A percentile compares a stretch with the other conserved stretches of the same genome.
These are phyloP conservation scores for Halophytophthora polymorphica DNA, from an alignment of 352 stramenopile species.

Conservation along the genomic window DNA sequence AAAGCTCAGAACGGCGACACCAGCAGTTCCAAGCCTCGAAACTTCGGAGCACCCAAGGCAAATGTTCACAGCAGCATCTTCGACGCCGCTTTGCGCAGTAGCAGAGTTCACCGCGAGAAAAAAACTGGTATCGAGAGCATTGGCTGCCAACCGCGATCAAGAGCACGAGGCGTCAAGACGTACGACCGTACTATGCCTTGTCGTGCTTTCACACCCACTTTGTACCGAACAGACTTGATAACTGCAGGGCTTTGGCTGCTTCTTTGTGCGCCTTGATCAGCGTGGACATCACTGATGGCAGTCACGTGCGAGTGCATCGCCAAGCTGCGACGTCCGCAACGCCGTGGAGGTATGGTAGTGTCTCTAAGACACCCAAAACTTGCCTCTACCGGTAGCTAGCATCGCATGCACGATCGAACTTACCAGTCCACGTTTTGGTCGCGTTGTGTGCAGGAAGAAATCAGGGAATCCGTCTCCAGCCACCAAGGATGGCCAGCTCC, in stretches of 20 bases:
- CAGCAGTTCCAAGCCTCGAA: conserved; percentile 1
- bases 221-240: neutral
- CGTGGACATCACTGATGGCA: conserved; percentile 35
- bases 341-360: conserved; percentile 43
- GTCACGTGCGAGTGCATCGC: conserved; percentile 34
- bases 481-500: neutral
- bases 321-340: conserved; percentile 34
- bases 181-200: conserved; percentile 16
- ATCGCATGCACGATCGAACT: no score
- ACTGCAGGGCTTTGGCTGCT: conserved; percentile 1
- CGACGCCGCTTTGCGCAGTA: conserved; percentile 9
- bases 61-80: conserved; percentile 10
- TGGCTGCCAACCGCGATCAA: neutral
- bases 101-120: conserved; percentile 8
- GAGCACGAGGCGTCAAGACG: conserved; percentile 6
- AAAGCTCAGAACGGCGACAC: conserved; percentile 12
- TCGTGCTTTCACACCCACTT: neutral
- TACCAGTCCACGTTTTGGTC: no score
- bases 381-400: no score
- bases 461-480: neutral
- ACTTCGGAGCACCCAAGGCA: conserved; percentile 4
- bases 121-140: neutral
- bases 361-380: neutral
- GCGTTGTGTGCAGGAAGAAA: conserved; percentile 12
- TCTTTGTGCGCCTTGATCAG: conserved; percentile 12